Evolutionary conservation across 2,329 filamentous ascomycete genomes (phyloP).

Genomic region (Diaporthe sp.): DNA sequence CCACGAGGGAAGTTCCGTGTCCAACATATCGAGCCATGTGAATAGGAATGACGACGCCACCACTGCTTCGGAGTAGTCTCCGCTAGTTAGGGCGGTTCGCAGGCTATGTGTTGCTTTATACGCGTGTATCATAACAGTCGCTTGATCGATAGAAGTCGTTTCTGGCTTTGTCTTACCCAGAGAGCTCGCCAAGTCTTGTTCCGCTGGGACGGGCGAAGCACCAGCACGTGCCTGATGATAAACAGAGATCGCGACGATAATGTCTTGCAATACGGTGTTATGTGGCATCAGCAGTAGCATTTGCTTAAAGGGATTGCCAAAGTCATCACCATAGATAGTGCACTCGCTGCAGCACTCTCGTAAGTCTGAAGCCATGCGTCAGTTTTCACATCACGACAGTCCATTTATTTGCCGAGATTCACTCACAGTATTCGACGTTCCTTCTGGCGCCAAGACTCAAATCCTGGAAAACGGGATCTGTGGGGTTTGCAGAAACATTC

Average conservation of each 20-base stretch:
- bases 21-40: slow-evolving; percentile 6
- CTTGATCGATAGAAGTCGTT: not conserved
- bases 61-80: not conserved
- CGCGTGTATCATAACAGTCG: not conserved
- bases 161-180: not conserved
- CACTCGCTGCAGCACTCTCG: slow-evolving; percentile 37
- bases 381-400: not conserved
- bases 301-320: slow-evolving; percentile 26
- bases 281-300: not conserved
- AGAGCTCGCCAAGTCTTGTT: not conserved
- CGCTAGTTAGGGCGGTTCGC: not conserved
- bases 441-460: not conserved
- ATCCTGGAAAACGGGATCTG: slow-evolving; percentile 13
- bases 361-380: slow-evolving; percentile 16
- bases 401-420: not conserved
- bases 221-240: slow-evolving; percentile 6
- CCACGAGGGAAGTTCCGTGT: not conserved
- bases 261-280: not conserved
- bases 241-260: slow-evolving; percentile 3
- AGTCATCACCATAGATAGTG: slow-evolving; percentile 33
- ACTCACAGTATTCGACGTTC: slow-evolving; percentile 15
- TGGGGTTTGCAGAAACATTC: not conserved
- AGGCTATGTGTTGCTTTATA: not conserved
- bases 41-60: slow-evolving; percentile 14
- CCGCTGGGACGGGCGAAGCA: not conserved